Evolutionary conservation across 2,329 filamentous ascomycete genomes (phyloP).

Genomic region (Colletotrichum sp.): DNA sequence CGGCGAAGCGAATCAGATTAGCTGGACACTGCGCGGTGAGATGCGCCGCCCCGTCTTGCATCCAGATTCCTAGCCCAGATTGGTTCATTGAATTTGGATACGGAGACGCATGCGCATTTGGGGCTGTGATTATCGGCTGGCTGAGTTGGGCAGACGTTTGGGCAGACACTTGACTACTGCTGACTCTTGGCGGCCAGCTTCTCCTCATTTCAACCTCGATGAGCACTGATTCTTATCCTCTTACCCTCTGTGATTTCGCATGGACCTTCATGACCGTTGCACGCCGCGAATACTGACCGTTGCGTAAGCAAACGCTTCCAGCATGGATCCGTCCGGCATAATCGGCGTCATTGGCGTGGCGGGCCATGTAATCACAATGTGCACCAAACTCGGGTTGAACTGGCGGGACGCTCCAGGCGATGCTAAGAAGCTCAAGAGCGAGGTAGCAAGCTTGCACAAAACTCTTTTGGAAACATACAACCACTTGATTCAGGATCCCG

Average conservation of each 20-base stretch:
- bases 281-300: too few relatives aligned
- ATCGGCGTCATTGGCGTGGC: conserved; percentile 18
- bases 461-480: conserved; percentile 11
- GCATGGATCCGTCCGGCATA: conserved; percentile 5
- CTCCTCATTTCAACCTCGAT: not conserved
- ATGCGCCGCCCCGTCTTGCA: too few relatives aligned
- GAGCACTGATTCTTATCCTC: not conserved
- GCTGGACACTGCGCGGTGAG: accelerated
- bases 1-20: not conserved
- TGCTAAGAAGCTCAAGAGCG: not conserved
- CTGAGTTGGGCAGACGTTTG: not conserved
- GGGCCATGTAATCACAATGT: not conserved
- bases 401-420: conserved; percentile 23
- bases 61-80: not conserved
- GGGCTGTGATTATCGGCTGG: not conserved
- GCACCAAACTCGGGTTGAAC: not conserved
- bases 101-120: not conserved
- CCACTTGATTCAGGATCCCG: conserved; percentile 19
- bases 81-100: not conserved
- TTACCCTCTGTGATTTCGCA: accelerated
- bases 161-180: not conserved
- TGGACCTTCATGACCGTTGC: not conserved
- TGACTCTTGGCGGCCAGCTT: not conserved
- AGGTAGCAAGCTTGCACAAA: conserved; percentile 9
- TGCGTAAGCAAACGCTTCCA: too few relatives aligned